A percentile compares a stretch with the other conserved stretches of the same genome.
These are phyloP conservation scores for Naganishia vishniacii DNA, from an alignment of 768 basidiomycete species.

Conservation along the genomic window DNA sequence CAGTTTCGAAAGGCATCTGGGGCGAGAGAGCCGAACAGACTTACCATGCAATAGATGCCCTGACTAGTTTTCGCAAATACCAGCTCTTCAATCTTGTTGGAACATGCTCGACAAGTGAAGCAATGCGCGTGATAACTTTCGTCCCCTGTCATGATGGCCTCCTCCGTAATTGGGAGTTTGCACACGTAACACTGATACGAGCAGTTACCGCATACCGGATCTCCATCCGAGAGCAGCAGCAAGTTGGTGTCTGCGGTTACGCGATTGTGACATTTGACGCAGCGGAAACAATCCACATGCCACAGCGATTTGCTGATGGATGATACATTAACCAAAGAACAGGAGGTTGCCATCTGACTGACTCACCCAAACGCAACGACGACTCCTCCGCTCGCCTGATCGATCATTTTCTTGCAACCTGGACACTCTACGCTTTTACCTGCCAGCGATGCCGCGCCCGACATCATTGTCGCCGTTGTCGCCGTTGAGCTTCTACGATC, in stretches of 20 bases:
- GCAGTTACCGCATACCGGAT: constrained; percentile 62
- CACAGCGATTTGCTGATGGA: constrained; percentile 76
- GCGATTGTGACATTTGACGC: constrained; percentile 86
- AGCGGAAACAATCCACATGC: constrained; percentile 69
- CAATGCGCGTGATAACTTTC: constrained; percentile 98
- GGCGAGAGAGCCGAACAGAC: constrained; percentile 9
- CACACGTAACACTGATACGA: constrained; percentile 77
- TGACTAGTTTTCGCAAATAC: constrained; percentile 98
- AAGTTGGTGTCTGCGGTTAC: constrained; percentile 95
- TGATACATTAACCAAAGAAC: neutral
- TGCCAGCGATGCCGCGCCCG: constrained; percentile 8
- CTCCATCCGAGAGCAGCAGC: constrained; percentile 91
- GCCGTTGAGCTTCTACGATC: constrained; percentile 6
- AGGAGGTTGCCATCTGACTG: neutral
- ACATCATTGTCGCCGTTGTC: constrained; percentile 3
- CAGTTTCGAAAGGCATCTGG: neutral
- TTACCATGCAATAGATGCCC: constrained; percentile 79
- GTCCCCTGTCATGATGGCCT: constrained; percentile 97
- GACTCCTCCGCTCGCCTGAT: constrained; percentile 51
- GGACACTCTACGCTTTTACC: constrained; percentile 26
- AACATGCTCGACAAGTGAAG: constrained; percentile 95
- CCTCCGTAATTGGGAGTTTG: constrained; percentile 87
- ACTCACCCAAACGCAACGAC: constrained; percentile 94
- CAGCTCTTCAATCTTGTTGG: constrained; percentile 89
- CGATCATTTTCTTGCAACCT: constrained; percentile 34